phyloP scores from a whole-genome alignment of 2,329 filamentous ascomycete species.

The Ophiostoma quercus region DNA sequence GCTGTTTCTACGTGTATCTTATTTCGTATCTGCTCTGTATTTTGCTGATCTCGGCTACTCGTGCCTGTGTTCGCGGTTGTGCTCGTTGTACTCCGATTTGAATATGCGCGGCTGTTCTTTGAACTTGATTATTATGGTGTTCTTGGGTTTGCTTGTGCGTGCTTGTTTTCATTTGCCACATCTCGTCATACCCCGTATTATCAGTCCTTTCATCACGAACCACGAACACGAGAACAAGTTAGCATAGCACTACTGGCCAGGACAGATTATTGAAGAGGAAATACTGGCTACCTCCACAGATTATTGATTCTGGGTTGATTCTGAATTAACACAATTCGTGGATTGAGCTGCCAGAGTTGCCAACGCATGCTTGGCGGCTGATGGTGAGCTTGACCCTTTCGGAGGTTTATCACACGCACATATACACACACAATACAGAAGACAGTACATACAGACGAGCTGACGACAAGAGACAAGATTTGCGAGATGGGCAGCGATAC shows the following conservation, averaged over 20 bases:
- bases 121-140: no score
- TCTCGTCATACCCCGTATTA: not conserved
- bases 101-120: not conserved
- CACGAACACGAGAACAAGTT: not conserved
- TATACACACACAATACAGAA: no score
- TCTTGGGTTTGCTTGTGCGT: not conserved
- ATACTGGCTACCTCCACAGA: not conserved
- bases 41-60: not conserved
- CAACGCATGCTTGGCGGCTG: conserved; percentile 4
- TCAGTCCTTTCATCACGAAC: conserved; percentile 10
- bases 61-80: not conserved
- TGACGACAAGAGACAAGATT: not conserved
- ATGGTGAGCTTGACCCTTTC: conserved; percentile 9
- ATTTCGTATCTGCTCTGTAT: not conserved
- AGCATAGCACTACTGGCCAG: not conserved
- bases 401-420: not conserved
- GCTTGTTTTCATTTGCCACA: not conserved
- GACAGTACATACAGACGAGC: not conserved
- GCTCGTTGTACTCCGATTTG: not conserved
- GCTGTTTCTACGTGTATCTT: not conserved
- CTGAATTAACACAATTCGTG: not conserved
- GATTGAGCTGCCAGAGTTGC: not conserved
- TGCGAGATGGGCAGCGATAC: not conserved
- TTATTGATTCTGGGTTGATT: not conserved
- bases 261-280: not conserved